phyloP scores from a whole-genome alignment of 148 eudicot species.

The Limonium bicolor region DNA sequence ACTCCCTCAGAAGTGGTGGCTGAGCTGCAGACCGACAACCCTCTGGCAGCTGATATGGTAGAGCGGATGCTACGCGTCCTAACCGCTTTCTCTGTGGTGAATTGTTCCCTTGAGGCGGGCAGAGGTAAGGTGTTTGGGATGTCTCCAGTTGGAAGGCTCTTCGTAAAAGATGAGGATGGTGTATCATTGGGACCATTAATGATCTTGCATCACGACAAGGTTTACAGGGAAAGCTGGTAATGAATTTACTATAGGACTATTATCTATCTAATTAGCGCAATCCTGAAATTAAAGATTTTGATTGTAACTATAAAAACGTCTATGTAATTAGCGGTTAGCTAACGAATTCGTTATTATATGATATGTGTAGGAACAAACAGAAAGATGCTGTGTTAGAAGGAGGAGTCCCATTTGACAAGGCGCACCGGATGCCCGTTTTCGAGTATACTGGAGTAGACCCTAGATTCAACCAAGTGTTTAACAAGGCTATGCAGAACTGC shows the following conservation, averaged over 20 bases:
- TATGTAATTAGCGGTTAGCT: no score
- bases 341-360: no score
- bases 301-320: no score
- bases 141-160: conserved; percentile 12
- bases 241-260: no score
- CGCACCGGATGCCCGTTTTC: conserved; percentile 14
- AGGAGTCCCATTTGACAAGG: conserved; percentile 18
- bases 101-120: neutral
- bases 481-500: conserved; percentile 18
- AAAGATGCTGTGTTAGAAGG: conserved; percentile 20
- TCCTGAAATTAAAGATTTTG: no score
- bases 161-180: conserved; percentile 17
- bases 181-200: conserved; percentile 17
- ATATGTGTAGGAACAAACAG: conserved; percentile 7
- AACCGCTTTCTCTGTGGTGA: no score
- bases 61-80: conserved; percentile 30
- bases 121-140: conserved; percentile 11
- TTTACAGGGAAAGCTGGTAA: conserved; percentile 23
- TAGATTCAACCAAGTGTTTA: conserved; percentile 18
- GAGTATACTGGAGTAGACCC: conserved; percentile 10
- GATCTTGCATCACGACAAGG: conserved; percentile 19
- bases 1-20: conserved; percentile 13
- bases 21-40: conserved; percentile 9
- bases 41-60: conserved; percentile 15
- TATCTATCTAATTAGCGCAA: no score